phyloP scores from a whole-genome alignment of 345 rosid genomes.

The Turritis glabra region DNA sequence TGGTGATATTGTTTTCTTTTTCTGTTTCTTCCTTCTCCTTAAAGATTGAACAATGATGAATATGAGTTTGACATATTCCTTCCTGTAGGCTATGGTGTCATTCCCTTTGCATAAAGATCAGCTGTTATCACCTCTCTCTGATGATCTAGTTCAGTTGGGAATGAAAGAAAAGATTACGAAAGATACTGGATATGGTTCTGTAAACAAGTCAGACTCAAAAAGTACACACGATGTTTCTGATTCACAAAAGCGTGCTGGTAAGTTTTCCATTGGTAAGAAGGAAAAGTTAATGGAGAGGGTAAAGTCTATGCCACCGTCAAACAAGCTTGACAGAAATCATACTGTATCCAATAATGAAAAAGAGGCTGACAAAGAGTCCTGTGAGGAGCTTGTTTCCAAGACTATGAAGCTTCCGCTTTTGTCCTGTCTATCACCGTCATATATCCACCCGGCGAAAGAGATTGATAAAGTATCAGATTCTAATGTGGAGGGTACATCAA shows the following conservation, averaged over 20 bases:
- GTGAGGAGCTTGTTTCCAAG: constrained; percentile 71
- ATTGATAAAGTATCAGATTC: constrained; percentile 37
- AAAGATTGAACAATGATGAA: constrained; percentile 21
- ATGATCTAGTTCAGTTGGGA: constrained; percentile 53
- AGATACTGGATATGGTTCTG: constrained; percentile 41
- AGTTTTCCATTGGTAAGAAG: constrained; percentile 47
- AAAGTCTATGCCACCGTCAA: constrained; percentile 46
- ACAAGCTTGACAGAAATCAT: constrained; percentile 38
- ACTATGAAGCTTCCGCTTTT: constrained; percentile 70
- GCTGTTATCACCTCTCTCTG: constrained; percentile 83
- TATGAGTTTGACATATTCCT: constrained; percentile 13
- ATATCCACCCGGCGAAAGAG: constrained; percentile 42
- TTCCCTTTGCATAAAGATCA: constrained; percentile 55
- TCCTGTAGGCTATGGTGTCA: constrained; percentile 81
- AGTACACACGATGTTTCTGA: constrained; percentile 36
- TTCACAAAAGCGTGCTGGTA: constrained; percentile 47
- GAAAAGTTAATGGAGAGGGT: constrained; percentile 44
- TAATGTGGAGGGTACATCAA: constrained; percentile 38
- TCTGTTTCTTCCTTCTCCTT: constrained; percentile 27
- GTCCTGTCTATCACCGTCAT: constrained; percentile 49
- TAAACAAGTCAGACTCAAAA: constrained; percentile 34
- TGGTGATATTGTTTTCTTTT: constrained; percentile 47
- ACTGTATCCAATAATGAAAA: constrained; percentile 42
- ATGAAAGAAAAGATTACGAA: constrained; percentile 45
- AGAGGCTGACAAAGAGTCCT: constrained; percentile 45